Evolutionary conservation across 164 flowering plant genomes (phyloP), one percentile per base, ranked within the genome.

Genomic region (Buxus sempervirens): DNA sequence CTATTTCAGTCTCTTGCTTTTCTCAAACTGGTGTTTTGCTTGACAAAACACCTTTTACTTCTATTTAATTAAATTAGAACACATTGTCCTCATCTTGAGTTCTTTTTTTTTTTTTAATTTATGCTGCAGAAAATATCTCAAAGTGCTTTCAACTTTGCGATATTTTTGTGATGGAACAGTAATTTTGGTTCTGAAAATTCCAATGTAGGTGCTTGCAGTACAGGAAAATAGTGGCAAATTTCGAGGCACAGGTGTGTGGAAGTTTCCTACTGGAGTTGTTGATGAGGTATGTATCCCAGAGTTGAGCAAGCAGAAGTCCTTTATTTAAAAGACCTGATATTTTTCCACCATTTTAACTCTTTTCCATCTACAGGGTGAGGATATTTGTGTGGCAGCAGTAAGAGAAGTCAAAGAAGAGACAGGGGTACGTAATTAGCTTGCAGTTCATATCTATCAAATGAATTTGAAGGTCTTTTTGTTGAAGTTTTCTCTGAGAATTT

Each of bases 331-430:
- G 25, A 64, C 25, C 7, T 14, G 21, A 20, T 27, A 38, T 65
- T 64, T 55, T 23, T 56, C 70, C 58, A 70, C 24, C 19, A 19
- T 23, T 55, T n/a, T 54, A 25, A 4, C 16, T 53, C 65, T 68
- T 70, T 53, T 41, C 45, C 36, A 20, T 59, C 19, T 56, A 53
- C 73, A 83, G 84, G 82, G 81, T 62, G 86, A 83, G 72, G 82
- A 81, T 74, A 82, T 91, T 21, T 72, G 26, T 69, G 20, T 32
- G 9, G 93, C 85, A 48, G 90, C 87, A 56, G 41, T 78, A 0
- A 79, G 97, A 72, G 94, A 90, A 85, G 91, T 87, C 9, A 89
- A 84, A 77, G 97, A 90, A 80, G 95, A 91, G 74, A 89, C 93
- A 14, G 91, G 97, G 64, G 97, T 91, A 79, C 77, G 91, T 78